Conservation (phyloP, 768 basidiomycete species). For the Suillus americanus region DNA sequence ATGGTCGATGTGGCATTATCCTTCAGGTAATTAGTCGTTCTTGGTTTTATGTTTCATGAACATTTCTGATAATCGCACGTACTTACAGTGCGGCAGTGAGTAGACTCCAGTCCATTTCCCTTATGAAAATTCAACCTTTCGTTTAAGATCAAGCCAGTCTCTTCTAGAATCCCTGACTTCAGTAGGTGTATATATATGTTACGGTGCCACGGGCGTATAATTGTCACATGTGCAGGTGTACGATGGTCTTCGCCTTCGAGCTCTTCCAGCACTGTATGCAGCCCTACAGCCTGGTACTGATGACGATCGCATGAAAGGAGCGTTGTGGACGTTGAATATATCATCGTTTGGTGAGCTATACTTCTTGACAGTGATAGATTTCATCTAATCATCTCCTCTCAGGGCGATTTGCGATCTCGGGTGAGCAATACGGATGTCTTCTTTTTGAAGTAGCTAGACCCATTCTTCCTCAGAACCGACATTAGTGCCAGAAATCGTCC, state of each 20-base stretch:
- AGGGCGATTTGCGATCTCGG: constrained; percentile 44
- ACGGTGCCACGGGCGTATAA: background rate
- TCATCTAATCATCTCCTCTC: constrained; percentile 8
- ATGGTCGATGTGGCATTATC: constrained; percentile 80
- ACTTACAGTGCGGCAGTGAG: constrained; percentile 30
- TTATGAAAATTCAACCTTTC: constrained; percentile 3
- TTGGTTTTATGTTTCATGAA: background rate
- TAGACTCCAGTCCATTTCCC: constrained; percentile 2
- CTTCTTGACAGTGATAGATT: background rate
- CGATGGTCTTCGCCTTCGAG: constrained; percentile 67
- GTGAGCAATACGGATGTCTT: constrained; percentile 23
- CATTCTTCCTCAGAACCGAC: constrained; percentile 51
- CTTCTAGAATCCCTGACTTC: constrained; percentile 32
- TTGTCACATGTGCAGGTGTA: constrained; percentile 44
- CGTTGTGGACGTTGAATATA: constrained; percentile 73
- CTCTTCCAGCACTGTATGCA: constrained; percentile 55
- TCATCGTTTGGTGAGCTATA: constrained; percentile 52
- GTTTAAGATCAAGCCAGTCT: constrained; percentile 37
- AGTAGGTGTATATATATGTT: background rate
- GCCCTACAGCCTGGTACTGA: constrained; percentile 69
- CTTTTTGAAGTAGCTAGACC: background rate
- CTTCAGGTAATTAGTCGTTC: constrained; percentile 37
- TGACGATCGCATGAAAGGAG: constrained; percentile 92
- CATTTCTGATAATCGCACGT: background rate
- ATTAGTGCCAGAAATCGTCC: constrained; percentile 55